Conservation (phyloP, 2,329 filamentous ascomycete genomes). For the Colletotrichum agaves region DNA sequence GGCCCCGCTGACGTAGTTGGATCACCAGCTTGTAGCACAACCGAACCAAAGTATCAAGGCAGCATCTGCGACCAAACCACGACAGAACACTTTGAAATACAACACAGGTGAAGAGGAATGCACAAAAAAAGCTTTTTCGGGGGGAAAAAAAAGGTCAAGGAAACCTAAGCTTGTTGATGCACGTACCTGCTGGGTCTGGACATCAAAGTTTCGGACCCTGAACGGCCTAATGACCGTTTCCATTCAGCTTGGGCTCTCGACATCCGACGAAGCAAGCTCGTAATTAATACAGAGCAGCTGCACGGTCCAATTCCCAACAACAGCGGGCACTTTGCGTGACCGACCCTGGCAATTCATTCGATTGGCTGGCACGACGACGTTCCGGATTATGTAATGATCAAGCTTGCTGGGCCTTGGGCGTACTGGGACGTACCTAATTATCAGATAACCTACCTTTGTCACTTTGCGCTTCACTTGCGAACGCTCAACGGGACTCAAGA, state of each 20-base stretch:
- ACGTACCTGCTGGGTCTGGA: neutral
- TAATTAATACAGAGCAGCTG: neutral
- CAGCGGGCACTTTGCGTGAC: too few relatives aligned
- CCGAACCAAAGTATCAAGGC: neutral
- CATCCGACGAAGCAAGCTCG: conserved; percentile 31
- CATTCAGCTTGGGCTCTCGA: neutral
- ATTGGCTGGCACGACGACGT: neutral
- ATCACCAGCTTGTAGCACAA: conserved; percentile 1
- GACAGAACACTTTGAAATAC: neutral
- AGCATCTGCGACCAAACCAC: neutral
- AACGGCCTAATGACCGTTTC: neutral
- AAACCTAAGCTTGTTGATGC: neutral
- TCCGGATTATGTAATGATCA: neutral
- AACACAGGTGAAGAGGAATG: neutral
- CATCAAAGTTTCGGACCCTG: conserved; percentile 15
- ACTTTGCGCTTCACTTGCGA: too few relatives aligned
- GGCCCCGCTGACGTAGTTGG: conserved; percentile 34
- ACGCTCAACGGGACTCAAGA: too few relatives aligned
- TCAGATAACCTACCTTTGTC: too few relatives aligned
- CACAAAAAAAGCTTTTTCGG: too few relatives aligned
- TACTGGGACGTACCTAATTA: too few relatives aligned
- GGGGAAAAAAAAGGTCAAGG: neutral
- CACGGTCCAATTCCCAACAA: conserved; percentile 2
- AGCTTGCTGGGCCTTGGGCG: too few relatives aligned
- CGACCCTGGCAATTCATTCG: neutral